Evolutionary conservation across 2,329 filamentous ascomycete species (phyloP).

Genomic region (Stemphylium lycopersici): DNA sequence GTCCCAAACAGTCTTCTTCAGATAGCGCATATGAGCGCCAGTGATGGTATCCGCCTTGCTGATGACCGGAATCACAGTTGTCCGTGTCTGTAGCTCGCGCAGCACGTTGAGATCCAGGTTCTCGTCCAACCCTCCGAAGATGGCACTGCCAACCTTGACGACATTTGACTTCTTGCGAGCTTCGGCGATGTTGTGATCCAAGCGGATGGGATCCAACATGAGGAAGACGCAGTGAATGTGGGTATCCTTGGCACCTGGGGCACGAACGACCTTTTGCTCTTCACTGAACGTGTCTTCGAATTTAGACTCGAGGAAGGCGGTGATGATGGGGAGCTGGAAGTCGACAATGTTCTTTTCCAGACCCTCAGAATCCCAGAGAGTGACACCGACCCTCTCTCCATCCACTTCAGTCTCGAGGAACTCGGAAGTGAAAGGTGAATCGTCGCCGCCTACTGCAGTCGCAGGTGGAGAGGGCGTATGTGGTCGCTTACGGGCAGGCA

Average conservation of each 20-base stretch:
- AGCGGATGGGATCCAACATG: slow-evolving; percentile 82
- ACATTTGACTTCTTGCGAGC: slow-evolving; percentile 64
- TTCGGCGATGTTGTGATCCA: slow-evolving; percentile 78
- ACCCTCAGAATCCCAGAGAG: slow-evolving; percentile 95
- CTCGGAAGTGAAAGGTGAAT: slow-evolving; percentile 75
- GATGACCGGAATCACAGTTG: slow-evolving; percentile 92
- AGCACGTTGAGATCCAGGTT: slow-evolving; percentile 90
- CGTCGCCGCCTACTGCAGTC: slow-evolving; percentile 52
- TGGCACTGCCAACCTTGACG: slow-evolving; percentile 52
- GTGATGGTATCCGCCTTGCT: slow-evolving; percentile 97
- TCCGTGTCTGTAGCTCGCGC: slow-evolving; percentile 87
- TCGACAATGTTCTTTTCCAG: slow-evolving; percentile 95
- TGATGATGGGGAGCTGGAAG: slow-evolving; percentile 89
- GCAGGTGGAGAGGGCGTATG: slow-evolving; percentile 50
- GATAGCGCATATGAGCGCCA: slow-evolving; percentile 87
- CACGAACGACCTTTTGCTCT: slow-evolving; percentile 95
- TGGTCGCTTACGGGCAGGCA: slow-evolving; percentile 78
- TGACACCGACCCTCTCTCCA: slow-evolving; percentile 86
- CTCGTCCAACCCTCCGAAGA: slow-evolving; percentile 77
- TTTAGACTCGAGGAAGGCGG: slow-evolving; percentile 92
- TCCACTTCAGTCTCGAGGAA: slow-evolving; percentile 96
- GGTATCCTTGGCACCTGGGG: slow-evolving; percentile 90
- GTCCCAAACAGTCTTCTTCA: slow-evolving; percentile 90
- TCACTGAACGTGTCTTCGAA: slow-evolving; percentile 98
- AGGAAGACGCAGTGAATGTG: slow-evolving; percentile 97